Percentiles rank a stretch among this genome's conserved stretches.
Conservation (phyloP, 2,329 filamentous ascomycete genomes). For the Rhinocladiella similis region DNA sequence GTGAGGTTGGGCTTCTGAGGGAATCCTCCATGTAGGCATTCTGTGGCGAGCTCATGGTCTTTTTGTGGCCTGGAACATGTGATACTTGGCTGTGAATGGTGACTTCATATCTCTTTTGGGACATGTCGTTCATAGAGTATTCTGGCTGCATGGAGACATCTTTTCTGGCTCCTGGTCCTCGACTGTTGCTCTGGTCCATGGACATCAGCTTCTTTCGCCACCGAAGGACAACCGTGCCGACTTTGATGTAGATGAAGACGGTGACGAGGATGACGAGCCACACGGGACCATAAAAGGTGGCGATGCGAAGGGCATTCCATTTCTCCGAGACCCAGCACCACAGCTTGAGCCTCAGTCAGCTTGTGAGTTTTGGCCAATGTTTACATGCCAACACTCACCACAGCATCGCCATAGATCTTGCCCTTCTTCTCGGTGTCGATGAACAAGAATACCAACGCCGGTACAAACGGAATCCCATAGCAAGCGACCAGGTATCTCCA, state of each 20-base stretch:
- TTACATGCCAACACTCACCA: slow-evolving; percentile 44
- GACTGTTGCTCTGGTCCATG: slow-evolving; percentile 4
- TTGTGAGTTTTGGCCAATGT: background rate
- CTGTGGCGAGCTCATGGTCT: background rate
- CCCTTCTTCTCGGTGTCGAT: slow-evolving; percentile 54
- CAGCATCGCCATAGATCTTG: slow-evolving; percentile 71
- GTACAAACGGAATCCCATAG: slow-evolving; percentile 72
- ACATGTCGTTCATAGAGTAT: slow-evolving; percentile 12
- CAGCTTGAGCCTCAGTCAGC: slow-evolving; percentile 43
- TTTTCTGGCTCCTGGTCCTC: background rate
- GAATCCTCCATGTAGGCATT: slow-evolving; percentile 6
- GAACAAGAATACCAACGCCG: slow-evolving; percentile 68
- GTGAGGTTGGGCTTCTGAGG: background rate
- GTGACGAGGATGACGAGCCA: slow-evolving; percentile 44
- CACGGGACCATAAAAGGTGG: slow-evolving; percentile 64
- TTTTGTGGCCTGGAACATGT: slow-evolving; percentile 7
- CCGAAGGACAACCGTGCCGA: slow-evolving; percentile 42
- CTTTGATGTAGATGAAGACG: slow-evolving; percentile 41
- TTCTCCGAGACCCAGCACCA: slow-evolving; percentile 76
- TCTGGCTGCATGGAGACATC: background rate
- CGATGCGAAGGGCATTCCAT: slow-evolving; percentile 72
- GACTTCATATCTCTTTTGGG: slow-evolving; percentile 16
- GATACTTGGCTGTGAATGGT: slow-evolving; percentile 21
- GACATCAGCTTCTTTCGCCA: slow-evolving; percentile 62
- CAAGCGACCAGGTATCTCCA: slow-evolving; percentile 68